phyloP scores from a whole-genome alignment of 106 monocot species.

The Platanthera zijinensis region DNA sequence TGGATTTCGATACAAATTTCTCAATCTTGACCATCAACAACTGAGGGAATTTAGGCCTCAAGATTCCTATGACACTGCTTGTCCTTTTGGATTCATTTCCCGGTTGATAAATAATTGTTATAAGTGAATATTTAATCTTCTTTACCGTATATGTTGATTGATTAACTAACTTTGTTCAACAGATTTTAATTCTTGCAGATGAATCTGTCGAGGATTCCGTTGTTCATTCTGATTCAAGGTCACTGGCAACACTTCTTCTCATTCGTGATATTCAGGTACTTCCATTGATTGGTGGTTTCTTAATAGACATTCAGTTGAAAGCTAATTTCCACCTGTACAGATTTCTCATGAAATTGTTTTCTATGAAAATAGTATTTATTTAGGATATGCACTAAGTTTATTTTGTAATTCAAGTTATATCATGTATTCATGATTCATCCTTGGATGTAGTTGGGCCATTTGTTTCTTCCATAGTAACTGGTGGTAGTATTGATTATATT shows the following conservation, averaged over 20 bases:
- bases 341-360: neutral
- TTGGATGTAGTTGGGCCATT: too few species aligned
- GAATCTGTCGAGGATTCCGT: slow-evolving; percentile 80
- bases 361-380: neutral
- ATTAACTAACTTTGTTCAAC: slow-evolving; percentile 45
- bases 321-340: neutral
- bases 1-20: neutral
- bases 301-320: too few species aligned
- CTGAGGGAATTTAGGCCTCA: neutral
- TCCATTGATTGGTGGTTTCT: neutral
- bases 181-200: slow-evolving; percentile 97
- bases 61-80: neutral
- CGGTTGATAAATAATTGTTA: too few species aligned
- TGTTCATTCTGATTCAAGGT: slow-evolving; percentile 90
- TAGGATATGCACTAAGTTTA: too few species aligned
- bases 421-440: too few species aligned
- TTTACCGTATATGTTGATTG: too few species aligned
- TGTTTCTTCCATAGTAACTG: too few species aligned
- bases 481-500: too few species aligned
- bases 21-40: neutral
- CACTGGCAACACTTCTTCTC: slow-evolving; percentile 89
- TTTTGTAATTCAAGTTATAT: too few species aligned
- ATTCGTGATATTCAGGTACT: slow-evolving; percentile 98
- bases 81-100: neutral
- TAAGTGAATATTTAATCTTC: too few species aligned